A percentile compares a stretch with the other conserved stretches of the same genome.
Evolutionary conservation across 257 asterid genomes (phyloP).

Genomic region (Cordia subcordata): DNA sequence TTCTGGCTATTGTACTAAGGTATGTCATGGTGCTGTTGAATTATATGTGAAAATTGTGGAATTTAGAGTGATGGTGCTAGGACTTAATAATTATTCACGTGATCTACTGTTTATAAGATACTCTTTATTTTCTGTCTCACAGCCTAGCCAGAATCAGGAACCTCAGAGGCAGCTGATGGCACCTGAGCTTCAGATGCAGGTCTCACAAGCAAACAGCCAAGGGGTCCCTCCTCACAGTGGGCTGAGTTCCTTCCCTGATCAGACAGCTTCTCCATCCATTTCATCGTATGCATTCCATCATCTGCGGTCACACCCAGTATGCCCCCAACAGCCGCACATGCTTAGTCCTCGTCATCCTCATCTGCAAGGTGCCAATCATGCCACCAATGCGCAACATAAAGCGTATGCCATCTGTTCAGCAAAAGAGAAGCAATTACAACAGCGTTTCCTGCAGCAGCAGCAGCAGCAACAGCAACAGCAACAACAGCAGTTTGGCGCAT

Average conservation of each 20-base stretch:
- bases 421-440: conserved; percentile 68
- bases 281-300: conserved; percentile 32
- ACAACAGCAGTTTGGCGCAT: conserved; percentile 44
- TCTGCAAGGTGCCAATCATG: conserved; percentile 66
- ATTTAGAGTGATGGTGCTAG: not conserved
- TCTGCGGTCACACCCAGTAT: conserved; percentile 31
- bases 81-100: not conserved
- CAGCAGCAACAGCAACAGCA: conserved; percentile 28
- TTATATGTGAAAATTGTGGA: no score
- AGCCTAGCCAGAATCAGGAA: conserved; percentile 68
- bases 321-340: conserved; percentile 35
- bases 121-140: conserved; percentile 3
- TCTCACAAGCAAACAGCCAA: conserved; percentile 37
- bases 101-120: not conserved
- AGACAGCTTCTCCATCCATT: conserved; percentile 36
- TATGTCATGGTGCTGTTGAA: no score
- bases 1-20: not conserved
- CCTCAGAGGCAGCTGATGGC: conserved; percentile 57
- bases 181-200: conserved; percentile 62
- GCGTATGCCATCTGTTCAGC: conserved; percentile 55
- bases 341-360: conserved; percentile 33
- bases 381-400: conserved; percentile 27
- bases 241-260: conserved; percentile 30
- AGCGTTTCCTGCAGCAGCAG: conserved; percentile 46
- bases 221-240: conserved; percentile 34